phyloP scores from a whole-genome alignment of 2,329 filamentous ascomycete genomes.

The Dactylellina leptospora region DNA sequence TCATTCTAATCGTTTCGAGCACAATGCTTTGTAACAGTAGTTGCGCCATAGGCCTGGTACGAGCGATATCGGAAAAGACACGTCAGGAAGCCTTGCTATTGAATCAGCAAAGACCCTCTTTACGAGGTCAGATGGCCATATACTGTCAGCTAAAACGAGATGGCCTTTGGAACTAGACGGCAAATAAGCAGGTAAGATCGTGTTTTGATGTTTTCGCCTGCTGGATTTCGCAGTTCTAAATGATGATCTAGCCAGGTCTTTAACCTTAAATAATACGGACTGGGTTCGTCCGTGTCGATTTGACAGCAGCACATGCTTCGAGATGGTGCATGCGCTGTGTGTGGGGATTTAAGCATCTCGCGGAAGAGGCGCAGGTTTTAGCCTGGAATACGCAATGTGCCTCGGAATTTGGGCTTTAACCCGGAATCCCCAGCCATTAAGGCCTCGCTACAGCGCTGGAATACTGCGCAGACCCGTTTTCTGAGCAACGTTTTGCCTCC shows the following conservation, averaged over 20 bases:
- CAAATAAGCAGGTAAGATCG: conserved; percentile 42
- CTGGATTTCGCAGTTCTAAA: conserved; percentile 41
- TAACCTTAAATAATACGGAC: conserved; percentile 46
- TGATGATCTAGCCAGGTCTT: conserved; percentile 30
- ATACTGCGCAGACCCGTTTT: conserved; percentile 39
- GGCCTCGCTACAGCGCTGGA: conserved; percentile 20
- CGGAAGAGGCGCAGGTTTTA: conserved; percentile 16
- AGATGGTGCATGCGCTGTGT: neutral
- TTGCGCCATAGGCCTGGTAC: conserved; percentile 25
- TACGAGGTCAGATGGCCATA: conserved; percentile 50
- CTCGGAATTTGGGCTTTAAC: conserved; percentile 41
- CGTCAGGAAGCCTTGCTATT: conserved; percentile 9
- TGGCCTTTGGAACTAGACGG: conserved; percentile 16
- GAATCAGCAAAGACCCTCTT: conserved; percentile 5
- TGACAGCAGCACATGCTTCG: conserved; percentile 45
- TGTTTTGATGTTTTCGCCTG: conserved; percentile 32
- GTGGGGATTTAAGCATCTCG: conserved; percentile 3
- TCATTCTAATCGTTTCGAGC: conserved; percentile 12
- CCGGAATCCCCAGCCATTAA: conserved; percentile 27
- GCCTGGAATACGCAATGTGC: conserved; percentile 23
- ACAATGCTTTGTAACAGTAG: conserved; percentile 11
- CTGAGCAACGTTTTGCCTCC: conserved; percentile 41
- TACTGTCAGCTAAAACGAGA: conserved; percentile 45
- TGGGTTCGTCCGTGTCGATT: conserved; percentile 26
- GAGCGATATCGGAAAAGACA: conserved; percentile 28